Evolutionary conservation across 495 filamentous ascomycete genomes (phyloP).

Genomic region (Xylaria nigripes): DNA sequence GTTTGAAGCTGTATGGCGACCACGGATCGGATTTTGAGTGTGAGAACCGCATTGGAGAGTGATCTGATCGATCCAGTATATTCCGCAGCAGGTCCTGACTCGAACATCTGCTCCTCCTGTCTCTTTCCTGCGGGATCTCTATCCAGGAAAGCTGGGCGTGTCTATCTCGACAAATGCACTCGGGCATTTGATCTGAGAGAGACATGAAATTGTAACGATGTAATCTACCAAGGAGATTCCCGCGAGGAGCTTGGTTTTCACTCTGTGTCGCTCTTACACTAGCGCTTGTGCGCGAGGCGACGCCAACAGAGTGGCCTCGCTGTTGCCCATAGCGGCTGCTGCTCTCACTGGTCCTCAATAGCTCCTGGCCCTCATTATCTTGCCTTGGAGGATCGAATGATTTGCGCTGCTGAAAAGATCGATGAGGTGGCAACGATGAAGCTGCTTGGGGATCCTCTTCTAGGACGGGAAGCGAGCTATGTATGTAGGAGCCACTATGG

Average conservation of each 20-base stretch:
- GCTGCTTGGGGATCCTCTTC: constrained; percentile 1
- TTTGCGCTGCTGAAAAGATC: neutral
- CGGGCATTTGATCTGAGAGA: neutral
- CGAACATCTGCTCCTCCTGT: neutral
- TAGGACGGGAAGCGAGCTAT: constrained; percentile 1
- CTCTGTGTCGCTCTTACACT: neutral
- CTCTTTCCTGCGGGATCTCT: neutral
- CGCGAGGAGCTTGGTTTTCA: neutral
- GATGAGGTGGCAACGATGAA: neutral
- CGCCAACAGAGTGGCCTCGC: constrained; percentile 1
- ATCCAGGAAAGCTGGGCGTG: neutral
- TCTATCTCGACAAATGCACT: neutral
- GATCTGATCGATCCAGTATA: neutral
- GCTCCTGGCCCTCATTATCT: neutral
- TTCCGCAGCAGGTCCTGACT: constrained; percentile 1
- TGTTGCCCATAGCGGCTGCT: neutral
- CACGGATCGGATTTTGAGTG: neutral
- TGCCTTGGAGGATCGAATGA: no score
- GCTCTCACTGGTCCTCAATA: neutral
- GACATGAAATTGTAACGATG: constrained; percentile 5
- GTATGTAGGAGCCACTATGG: neutral
- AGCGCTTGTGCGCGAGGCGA: constrained; percentile 3
- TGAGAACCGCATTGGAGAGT: neutral
- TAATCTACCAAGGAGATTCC: neutral
- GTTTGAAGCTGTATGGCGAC: neutral